Base-by-base conservation (phyloP, 164 flowering plant genomes). In the Echeveria elegans region DNA sequence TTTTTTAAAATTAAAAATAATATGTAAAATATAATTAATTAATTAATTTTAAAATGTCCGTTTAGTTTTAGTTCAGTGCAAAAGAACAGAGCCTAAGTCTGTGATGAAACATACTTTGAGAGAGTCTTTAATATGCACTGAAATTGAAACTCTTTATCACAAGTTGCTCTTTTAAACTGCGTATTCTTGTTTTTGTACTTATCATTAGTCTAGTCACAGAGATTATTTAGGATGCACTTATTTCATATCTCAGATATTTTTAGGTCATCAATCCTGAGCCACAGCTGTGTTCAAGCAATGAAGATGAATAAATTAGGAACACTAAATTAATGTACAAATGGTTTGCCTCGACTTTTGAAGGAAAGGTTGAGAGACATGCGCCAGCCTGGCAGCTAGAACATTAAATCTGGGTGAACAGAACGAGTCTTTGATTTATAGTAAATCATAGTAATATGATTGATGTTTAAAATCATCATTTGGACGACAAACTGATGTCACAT, bases 381-480 rank as follows among this genome's bases (percentile, higher is more conserved):
- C 31, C 18, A 31, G 29, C 61, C 61, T 56, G 18, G 28, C 61
- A 56, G 61, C 61, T 56, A 28, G 32, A 56, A 56, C 18, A 56
- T 11, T 26, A 56, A 56, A 56, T 28, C 16, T 11, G 6, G 61
- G 32, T 28, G 61, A 7, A 53, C 59, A 7, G 30, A 53, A 23
- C 15, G 53, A 52, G 58, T 52, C 58, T 56, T 56, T 26, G 61
- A 56, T 56, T 56, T n/a, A 56, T 56, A 56, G 32, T 53, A 24
- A 24, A 7, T 53, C 30, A 4, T 23, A 24, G 0, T n/a, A n/a
- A n/a, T 21, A n/a, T 21, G 56, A 50, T 50, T 21, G 8, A 50
- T 50, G 6, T 50, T 50, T 21, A 50, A 5, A 50, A n/a, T n/a
- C 56, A 53, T 53, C 59, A 10, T 53, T 53, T 53, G 59, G 59